phyloP scores from a whole-genome alignment of 352 stramenopile species.

The Phytopythium litorale region DNA sequence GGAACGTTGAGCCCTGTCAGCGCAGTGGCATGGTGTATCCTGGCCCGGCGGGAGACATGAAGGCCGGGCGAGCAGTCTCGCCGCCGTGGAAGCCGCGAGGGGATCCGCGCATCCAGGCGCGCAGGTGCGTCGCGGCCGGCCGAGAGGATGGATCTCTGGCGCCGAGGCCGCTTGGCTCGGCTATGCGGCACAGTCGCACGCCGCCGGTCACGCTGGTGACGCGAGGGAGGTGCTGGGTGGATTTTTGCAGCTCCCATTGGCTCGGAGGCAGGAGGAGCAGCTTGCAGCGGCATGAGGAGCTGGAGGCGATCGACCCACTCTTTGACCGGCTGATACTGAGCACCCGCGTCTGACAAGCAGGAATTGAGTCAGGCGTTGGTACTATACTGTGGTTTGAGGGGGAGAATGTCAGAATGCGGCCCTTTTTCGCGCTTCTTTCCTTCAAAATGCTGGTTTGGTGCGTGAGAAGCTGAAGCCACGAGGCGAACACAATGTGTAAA shows the following conservation, averaged over 20 bases:
- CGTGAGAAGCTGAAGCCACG: too few relatives aligned
- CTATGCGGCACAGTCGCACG: conserved; percentile 7
- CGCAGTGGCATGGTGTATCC: conserved; percentile 7
- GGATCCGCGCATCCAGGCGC: neutral
- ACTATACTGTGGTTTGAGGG: neutral
- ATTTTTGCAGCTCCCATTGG: neutral
- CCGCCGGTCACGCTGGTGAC: neutral
- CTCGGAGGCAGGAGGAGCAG: neutral
- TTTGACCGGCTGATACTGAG: neutral
- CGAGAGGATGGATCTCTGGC: neutral
- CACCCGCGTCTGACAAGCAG: neutral
- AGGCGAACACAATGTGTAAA: too few relatives aligned
- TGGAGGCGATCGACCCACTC: neutral
- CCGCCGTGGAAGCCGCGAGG: neutral
- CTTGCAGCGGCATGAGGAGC: neutral
- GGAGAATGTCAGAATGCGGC: too few relatives aligned
- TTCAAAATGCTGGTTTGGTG: too few relatives aligned
- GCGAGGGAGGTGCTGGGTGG: neutral
- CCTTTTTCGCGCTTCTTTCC: too few relatives aligned
- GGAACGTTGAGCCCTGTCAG: conserved; percentile 2
- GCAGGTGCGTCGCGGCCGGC: neutral
- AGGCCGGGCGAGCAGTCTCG: neutral
- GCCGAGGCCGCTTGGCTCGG: conserved; percentile 3
- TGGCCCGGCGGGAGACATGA: neutral
- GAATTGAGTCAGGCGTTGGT: neutral